Evolutionary conservation across 129 eudicot species (phyloP), one percentile per base, ranked within the genome.

Genomic region (Flaveria trinervia): DNA sequence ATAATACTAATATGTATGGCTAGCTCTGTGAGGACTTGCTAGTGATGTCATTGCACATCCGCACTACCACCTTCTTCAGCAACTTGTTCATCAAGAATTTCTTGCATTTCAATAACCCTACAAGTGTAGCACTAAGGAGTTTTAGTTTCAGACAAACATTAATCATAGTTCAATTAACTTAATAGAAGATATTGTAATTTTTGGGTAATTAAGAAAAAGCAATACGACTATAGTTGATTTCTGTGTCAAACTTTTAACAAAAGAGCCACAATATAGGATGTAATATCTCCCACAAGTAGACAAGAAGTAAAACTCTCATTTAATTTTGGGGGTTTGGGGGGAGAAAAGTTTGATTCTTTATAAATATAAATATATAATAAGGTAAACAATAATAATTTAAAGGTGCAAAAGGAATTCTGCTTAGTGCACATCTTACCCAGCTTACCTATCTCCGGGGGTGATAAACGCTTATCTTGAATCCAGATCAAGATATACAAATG

Each of bases 21-120:
- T 36, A 36, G 41, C 41, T 36, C 41, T 5, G 36, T 5, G 41
- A 36, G 7, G 41, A 0, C 7, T 36, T 36, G 41, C 41, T 36
- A 36, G 1, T 4, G 41, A 36, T 36, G 41, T 36, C 41, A 36
- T 36, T 36, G 41, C 7, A 36, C 41, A 36, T 36, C 41, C 5
- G 6, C 41, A 36, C 90, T 95, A 77, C 92, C 96, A 71, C 92
- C 96, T 88, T 93, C 98, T 84, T 88, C 92, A 14, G 98, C 98
- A 61, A 90, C 85, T 79, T 90, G 96, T 68, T 93, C 82, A 86
- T 93, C 96, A 50, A 93, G 88, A 57, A 90, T 82, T 56, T 93
- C 98, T 83, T 86, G 98, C 98, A 93, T 93, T 85, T 93, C 98
- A 69, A 90, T 91, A 79, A 90, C 98, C 91, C 96, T 30, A 3